phyloP scores from a whole-genome alignment of 192 early-diverging fungal species.

The Dissophora ornata region DNA sequence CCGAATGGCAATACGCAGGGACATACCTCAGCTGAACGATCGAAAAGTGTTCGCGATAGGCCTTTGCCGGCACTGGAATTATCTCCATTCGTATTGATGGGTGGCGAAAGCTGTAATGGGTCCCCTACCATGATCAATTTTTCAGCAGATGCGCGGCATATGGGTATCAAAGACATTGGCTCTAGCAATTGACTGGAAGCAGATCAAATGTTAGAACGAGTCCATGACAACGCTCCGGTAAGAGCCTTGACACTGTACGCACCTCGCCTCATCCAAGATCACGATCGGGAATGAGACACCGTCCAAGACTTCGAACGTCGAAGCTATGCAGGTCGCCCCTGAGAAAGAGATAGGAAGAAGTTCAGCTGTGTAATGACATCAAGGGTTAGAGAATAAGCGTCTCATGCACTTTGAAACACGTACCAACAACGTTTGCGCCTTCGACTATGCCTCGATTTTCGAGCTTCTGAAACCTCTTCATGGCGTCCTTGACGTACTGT shows the following conservation, averaged over 20 bases:
- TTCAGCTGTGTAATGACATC: too few species aligned
- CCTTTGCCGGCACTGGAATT: conserved; percentile 59
- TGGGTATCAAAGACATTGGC: conserved; percentile 86
- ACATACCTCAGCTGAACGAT: conserved; percentile 70
- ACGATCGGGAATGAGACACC: conserved; percentile 70
- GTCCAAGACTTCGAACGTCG: conserved; percentile 77
- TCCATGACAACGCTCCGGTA: too few species aligned
- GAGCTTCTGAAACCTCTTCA: conserved; percentile 64
- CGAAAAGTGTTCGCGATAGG: conserved; percentile 87
- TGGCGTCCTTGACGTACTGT: conserved; percentile 59
- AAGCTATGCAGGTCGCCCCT: conserved; percentile 86
- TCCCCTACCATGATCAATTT: conserved; percentile 87
- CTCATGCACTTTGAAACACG: too few species aligned
- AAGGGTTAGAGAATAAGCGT: too few species aligned
- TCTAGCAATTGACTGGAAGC: conserved; percentile 79
- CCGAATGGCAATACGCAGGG: background rate
- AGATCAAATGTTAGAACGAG: too few species aligned
- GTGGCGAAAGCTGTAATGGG: conserved; percentile 89
- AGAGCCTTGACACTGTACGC: background rate
- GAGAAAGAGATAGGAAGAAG: conserved; percentile 35
- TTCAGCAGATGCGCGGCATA: conserved; percentile 68
- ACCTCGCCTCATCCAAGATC: conserved; percentile 87
- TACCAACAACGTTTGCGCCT: conserved; percentile 68
- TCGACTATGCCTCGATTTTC: conserved; percentile 63
- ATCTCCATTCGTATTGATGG: conserved; percentile 67